Evolutionary conservation across 306 rosid species (phyloP).

Genomic region (Pyrus bretschneideri): DNA sequence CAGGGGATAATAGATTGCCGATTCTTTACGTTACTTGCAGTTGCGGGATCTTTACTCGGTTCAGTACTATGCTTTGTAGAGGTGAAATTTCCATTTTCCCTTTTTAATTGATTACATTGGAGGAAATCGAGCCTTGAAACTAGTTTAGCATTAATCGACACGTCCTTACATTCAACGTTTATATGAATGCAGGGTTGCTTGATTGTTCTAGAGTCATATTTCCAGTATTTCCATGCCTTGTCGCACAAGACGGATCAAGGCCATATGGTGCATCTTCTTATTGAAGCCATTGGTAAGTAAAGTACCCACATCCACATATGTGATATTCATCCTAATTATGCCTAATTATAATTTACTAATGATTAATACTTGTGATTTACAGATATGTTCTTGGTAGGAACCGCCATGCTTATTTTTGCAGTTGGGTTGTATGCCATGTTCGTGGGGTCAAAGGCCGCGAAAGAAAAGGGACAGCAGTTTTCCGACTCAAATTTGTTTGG

Average conservation of each 20-base stretch:
- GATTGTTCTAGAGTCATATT: conserved; percentile 29
- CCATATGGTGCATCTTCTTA: conserved; percentile 33
- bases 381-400: conserved; percentile 55
- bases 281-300: conserved; percentile 50
- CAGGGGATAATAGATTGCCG: conserved; percentile 49
- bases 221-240: conserved; percentile 35
- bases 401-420: conserved; percentile 40
- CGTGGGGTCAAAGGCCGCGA: conserved; percentile 23
- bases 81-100: conserved; percentile 14
- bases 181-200: conserved; percentile 38
- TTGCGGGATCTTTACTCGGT: conserved; percentile 43
- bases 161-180: background rate
- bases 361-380: background rate
- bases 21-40: conserved; percentile 42
- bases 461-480: conserved; percentile 12
- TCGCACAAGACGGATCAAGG: conserved; percentile 32
- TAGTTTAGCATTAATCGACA: background rate
- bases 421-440: conserved; percentile 43
- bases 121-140: too few relatives aligned
- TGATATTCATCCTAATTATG: background rate
- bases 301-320: background rate
- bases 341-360: background rate
- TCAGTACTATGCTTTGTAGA: conserved; percentile 44
- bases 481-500: conserved; percentile 38
- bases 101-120: background rate